Evolutionary conservation across 106 monocot species (phyloP).

Genomic region (Apostasia shenzhenica): DNA sequence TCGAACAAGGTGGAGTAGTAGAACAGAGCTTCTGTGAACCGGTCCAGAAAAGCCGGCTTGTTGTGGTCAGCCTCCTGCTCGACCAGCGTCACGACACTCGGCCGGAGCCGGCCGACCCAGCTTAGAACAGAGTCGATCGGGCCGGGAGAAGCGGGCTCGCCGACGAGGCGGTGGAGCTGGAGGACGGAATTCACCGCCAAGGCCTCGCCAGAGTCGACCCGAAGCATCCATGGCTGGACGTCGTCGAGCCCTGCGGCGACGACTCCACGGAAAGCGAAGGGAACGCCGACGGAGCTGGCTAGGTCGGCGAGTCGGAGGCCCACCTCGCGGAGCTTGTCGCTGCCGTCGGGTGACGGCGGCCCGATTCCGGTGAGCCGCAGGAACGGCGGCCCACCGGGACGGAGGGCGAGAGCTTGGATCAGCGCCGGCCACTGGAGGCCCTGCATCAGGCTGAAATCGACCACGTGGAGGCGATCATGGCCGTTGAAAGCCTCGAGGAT

Average conservation of each 20-base stretch:
- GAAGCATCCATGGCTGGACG: slow-evolving; percentile 45
- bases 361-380: slow-evolving; percentile 60
- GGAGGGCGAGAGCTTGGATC: slow-evolving; percentile 60
- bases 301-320: slow-evolving; percentile 51
- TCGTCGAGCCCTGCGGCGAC: slow-evolving; percentile 31
- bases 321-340: slow-evolving; percentile 39
- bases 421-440: slow-evolving; percentile 71
- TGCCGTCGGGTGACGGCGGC: slow-evolving; percentile 35
- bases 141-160: slow-evolving; percentile 9
- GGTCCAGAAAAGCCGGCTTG: slow-evolving; percentile 39
- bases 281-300: slow-evolving; percentile 39
- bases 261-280: slow-evolving; percentile 49
- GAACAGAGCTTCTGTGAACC: slow-evolving; percentile 72
- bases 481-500: slow-evolving; percentile 63
- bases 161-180: slow-evolving; percentile 64
- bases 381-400: slow-evolving; percentile 48
- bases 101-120: slow-evolving; percentile 31
- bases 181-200: slow-evolving; percentile 59
- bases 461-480: slow-evolving; percentile 48
- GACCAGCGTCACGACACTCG: slow-evolving; percentile 56
- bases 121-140: slow-evolving; percentile 38
- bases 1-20: slow-evolving; percentile 81
- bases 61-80: slow-evolving; percentile 83
- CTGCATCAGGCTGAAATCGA: slow-evolving; percentile 57
- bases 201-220: slow-evolving; percentile 34